phyloP scores from a whole-genome alignment of 768 basidiomycete genomes.

The Boletus insuetus region DNA sequence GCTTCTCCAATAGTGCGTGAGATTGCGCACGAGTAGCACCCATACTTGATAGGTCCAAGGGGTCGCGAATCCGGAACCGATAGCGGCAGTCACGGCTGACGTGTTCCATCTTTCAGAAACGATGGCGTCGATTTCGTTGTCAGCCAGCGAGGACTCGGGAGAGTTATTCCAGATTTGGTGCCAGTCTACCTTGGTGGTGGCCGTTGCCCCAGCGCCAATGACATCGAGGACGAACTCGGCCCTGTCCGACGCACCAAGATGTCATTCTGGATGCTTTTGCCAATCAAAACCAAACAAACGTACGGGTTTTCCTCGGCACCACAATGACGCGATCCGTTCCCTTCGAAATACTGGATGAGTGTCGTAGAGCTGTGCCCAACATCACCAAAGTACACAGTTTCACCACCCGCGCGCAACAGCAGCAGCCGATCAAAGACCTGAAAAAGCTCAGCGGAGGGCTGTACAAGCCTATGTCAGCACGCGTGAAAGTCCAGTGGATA shows the following conservation, averaged over 20 bases:
- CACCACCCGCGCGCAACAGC: constrained; percentile 73
- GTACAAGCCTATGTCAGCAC: constrained; percentile 22
- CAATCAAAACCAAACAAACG: constrained; percentile 31
- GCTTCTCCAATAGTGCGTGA: constrained; percentile 49
- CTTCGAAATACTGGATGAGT: constrained; percentile 75
- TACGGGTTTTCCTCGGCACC: constrained; percentile 65
- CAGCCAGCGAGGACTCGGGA: constrained; percentile 38
- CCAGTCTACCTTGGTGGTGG: constrained; percentile 57
- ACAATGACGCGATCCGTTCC: constrained; percentile 63
- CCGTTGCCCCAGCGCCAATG: constrained; percentile 72
- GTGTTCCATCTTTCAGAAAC: constrained; percentile 46
- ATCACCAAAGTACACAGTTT: constrained; percentile 67
- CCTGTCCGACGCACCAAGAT: constrained; percentile 30
- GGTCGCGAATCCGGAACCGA: constrained; percentile 49
- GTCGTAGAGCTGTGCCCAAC: constrained; percentile 59
- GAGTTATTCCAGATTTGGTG: constrained; percentile 56
- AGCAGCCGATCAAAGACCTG: constrained; percentile 77
- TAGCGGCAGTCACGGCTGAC: constrained; percentile 35
- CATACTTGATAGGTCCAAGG: constrained; percentile 49
- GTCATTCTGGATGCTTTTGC: constrained; percentile 45
- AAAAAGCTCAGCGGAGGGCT: constrained; percentile 82
- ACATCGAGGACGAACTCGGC: constrained; percentile 68
- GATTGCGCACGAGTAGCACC: constrained; percentile 44
- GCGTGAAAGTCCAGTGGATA: too few relatives aligned
- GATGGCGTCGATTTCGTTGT: constrained; percentile 44